A percentile compares a stretch with the other conserved stretches of the same genome.
Conservation (phyloP, 805 yeast species). For the Dipodascopsis uninucleata region DNA sequence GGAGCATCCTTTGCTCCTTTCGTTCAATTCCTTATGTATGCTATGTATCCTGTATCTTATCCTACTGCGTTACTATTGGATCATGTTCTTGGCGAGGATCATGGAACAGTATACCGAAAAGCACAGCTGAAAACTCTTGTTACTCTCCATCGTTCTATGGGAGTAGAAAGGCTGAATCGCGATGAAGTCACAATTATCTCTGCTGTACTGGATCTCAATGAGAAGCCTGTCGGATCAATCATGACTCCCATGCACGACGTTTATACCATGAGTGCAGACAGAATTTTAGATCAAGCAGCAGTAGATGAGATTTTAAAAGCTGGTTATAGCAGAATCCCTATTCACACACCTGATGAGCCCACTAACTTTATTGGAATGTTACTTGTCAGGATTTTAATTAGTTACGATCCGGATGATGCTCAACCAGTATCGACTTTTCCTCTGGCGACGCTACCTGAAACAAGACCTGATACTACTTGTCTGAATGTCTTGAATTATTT, state of each 20-base stretch:
- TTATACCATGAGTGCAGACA: conserved; percentile 80
- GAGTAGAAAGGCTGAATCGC: conserved; percentile 84
- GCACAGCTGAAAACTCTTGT: conserved; percentile 91
- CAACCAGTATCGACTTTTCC: conserved; percentile 91
- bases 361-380: conserved; percentile 92
- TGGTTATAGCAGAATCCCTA: conserved; percentile 93
- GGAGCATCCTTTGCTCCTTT: conserved; percentile 91
- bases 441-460: conserved; percentile 92
- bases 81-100: conserved; percentile 84
- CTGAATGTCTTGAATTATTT: conserved; percentile 89
- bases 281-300: conserved; percentile 72
- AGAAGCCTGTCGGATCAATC: conserved; percentile 76
- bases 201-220: conserved; percentile 90
- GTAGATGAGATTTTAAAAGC: conserved; percentile 89
- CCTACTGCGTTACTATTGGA: conserved; percentile 84
- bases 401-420: conserved; percentile 96
- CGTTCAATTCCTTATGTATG: conserved; percentile 77
- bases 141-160: conserved; percentile 89
- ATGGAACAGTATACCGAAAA: conserved; percentile 90
- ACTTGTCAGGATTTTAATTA: conserved; percentile 82
- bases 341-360: conserved; percentile 85
- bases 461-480: conserved; percentile 87
- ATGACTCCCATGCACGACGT: conserved; percentile 95
- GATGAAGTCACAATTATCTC: conserved; percentile 96
- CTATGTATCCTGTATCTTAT: conserved; percentile 87